Evolutionary conservation across 2,329 filamentous ascomycete species (phyloP).

Genomic region (Fusarium beomiforme): DNA sequence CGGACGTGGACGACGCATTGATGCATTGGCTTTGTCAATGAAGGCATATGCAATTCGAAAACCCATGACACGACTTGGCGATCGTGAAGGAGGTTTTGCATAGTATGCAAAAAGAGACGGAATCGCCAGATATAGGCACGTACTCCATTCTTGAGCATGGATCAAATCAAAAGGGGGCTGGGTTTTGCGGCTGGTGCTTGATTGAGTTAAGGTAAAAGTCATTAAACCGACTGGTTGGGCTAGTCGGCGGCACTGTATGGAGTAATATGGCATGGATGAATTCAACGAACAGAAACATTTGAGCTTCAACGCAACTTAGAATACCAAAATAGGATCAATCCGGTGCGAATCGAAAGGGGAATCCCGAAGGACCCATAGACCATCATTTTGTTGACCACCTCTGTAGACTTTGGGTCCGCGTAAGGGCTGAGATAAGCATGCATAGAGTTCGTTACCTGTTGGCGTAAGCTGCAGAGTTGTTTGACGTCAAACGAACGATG

Average conservation of each 20-base stretch:
- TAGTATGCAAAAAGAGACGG: conserved; percentile 8
- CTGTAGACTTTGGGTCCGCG: neutral
- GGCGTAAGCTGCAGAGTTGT: conserved; percentile 24
- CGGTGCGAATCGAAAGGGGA: conserved; percentile 5
- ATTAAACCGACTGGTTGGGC: conserved; percentile 22
- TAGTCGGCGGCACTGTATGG: conserved; percentile 38
- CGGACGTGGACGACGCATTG: conserved; percentile 30
- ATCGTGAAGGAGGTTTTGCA: conserved; percentile 18
- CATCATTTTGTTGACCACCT: conserved; percentile 14
- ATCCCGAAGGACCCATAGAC: conserved; percentile 1
- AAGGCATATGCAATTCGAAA: conserved; percentile 11
- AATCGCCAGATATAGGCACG: conserved; percentile 7
- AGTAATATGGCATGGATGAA: conserved; percentile 34
- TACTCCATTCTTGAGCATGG: conserved; percentile 15
- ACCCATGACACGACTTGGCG: conserved; percentile 10
- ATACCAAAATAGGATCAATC: conserved; percentile 33
- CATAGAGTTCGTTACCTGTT: neutral
- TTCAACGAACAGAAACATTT: conserved; percentile 33
- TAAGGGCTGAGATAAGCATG: conserved; percentile 18
- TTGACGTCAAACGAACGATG: conserved; percentile 33
- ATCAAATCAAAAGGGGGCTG: conserved; percentile 36
- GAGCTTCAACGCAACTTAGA: conserved; percentile 37
- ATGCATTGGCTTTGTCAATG: conserved; percentile 28
- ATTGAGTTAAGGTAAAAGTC: conserved; percentile 1
- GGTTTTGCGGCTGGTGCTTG: conserved; percentile 36